These are phyloP conservation scores for Eucalyptus tenuipes DNA, from an alignment of 345 rosid species.

Conservation along the genomic window DNA sequence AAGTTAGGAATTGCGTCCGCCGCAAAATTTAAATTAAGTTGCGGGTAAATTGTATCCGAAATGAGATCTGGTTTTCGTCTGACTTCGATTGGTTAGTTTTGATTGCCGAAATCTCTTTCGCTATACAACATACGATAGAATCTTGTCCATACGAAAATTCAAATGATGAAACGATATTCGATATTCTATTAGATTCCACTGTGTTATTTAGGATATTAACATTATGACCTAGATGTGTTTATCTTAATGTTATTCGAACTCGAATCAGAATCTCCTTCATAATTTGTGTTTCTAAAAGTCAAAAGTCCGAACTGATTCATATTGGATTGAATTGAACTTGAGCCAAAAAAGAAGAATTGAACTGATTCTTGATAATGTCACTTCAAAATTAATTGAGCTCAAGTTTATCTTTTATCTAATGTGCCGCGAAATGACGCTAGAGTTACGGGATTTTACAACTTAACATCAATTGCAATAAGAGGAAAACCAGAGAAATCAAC, in stretches of 20 bases:
- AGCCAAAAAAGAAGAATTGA: not conserved
- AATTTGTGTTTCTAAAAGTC: not conserved
- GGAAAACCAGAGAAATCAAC: not conserved
- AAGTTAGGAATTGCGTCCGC: not conserved
- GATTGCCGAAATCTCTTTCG: not conserved
- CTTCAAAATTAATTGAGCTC: not conserved
- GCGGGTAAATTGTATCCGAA: not conserved
- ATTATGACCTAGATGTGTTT: not conserved
- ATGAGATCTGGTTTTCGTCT: not conserved
- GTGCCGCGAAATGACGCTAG: not conserved
- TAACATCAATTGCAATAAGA: not conserved
- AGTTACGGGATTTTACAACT: not conserved
- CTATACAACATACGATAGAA: not conserved
- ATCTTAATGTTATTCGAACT: not conserved
- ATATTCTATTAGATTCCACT: not conserved
- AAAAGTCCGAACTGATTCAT: not conserved
- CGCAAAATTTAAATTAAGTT: not conserved
- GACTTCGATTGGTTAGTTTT: not conserved
- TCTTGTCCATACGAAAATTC: not conserved
- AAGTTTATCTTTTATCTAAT: not conserved
- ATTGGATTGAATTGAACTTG: not conserved
- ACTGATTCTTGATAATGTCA: accelerated
- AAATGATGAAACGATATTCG: not conserved
- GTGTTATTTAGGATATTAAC: not conserved
- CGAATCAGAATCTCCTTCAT: not conserved